A percentile compares a stretch with the other conserved stretches of the same genome.
These are phyloP conservation scores for Barnettozyma wickerhamii DNA, from an alignment of 805 yeast genomes.

Conservation along the genomic window DNA sequence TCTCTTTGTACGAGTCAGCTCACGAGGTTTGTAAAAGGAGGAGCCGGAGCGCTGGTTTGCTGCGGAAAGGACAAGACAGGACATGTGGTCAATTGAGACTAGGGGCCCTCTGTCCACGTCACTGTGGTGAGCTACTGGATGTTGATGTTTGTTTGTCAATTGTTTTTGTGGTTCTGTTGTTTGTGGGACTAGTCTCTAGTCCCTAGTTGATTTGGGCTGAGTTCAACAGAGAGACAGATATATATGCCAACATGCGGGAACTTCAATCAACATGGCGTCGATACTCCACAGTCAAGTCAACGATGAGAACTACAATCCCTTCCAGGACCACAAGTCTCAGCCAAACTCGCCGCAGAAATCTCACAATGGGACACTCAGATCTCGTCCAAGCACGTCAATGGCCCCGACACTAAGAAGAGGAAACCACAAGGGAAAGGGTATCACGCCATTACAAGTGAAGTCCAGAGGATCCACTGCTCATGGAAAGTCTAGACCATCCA, in stretches of 20 bases:
- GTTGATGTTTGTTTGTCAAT: too few relatives aligned
- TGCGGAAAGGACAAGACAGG: too few relatives aligned
- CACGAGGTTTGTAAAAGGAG: neutral
- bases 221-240: too few relatives aligned
- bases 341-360: neutral
- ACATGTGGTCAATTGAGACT: too few relatives aligned
- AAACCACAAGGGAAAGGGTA: constrained; percentile 2
- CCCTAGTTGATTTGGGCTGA: too few relatives aligned
- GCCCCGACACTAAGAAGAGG: constrained; percentile 10
- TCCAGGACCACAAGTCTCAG: neutral
- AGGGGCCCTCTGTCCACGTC: too few relatives aligned
- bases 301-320: constrained; percentile 8
- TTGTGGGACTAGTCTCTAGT: too few relatives aligned
- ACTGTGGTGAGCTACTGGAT: too few relatives aligned
- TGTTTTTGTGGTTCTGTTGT: too few relatives aligned
- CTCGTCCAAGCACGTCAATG: constrained; percentile 6
- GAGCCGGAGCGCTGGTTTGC: neutral
- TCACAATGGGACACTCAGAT: neutral
- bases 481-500: neutral
- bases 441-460: constrained; percentile 3
- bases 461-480: neutral
- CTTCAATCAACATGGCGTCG: neutral
- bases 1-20: too few relatives aligned
- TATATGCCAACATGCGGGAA: too few relatives aligned
- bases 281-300: neutral